Base-by-base conservation (phyloP, 2,329 filamentous ascomycete species). In the Trichoderma polysporum region DNA sequence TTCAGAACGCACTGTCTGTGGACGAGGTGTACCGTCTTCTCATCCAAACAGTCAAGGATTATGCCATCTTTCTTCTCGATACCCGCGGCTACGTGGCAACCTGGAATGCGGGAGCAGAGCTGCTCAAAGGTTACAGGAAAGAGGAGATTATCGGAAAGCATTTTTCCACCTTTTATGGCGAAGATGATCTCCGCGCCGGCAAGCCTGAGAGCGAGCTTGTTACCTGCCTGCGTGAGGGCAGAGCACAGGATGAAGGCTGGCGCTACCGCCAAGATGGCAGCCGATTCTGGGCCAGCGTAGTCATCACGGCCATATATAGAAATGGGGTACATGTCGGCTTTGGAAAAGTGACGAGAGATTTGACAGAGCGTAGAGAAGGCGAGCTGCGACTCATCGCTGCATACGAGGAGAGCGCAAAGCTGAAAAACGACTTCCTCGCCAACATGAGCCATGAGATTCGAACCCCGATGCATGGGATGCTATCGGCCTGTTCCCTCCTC, bases 401-500 rank as follows among this genome's bases (percentile, higher is more conserved):
- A 2, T 88, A 85, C 69, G 86, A 89, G 71, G 86, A 89, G 74
- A 83, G 86, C n/a, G 84, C 85, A n/a, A 85, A 84, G 70, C 75
- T 89, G 67, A 89, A 89, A 74, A 85, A 82, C 4, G 85, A 87
- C 33, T 89, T 89, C 69, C 74, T 88, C 29, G 85, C 85, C 60
- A 88, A 89, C 72, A 89, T 89, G 83, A 85, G 82, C 57, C 87
- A 90, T 71, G 87, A 89, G 73, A 86, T 89, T 65, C 82, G 87
- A 49, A 90, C 87, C 0, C 87, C 87, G 0, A 88, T 90, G 83
- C 86, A 89, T 70, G 86, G 86, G 39, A 85, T 89, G 80, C 78
- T 88, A 25, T 82, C 85, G 17, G 86, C 86, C n/a, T 80, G 86
- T 67, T 81, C 83, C 15, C 81, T 89, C 69, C 79, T 90, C 4